Evolutionary conservation across 176 grass and related monocot genomes (phyloP).

Genomic region (Elymus sibiricus): DNA sequence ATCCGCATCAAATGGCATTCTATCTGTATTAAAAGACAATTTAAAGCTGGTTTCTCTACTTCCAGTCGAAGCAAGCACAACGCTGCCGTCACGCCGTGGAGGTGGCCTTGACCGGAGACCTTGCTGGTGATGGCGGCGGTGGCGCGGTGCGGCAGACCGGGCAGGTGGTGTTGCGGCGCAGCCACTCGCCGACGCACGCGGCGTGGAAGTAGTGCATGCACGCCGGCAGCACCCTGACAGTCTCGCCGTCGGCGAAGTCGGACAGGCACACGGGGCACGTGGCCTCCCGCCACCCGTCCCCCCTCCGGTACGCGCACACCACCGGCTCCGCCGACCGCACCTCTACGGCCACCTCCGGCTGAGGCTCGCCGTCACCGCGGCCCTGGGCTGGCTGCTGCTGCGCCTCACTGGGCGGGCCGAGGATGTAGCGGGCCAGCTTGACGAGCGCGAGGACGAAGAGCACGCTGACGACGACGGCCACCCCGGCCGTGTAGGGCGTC

Average conservation of each 20-base stretch:
- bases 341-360: not conserved
- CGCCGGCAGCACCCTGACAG: not conserved
- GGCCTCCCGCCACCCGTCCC: not conserved
- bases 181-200: slow-evolving; percentile 32
- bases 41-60: not conserved
- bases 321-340: not conserved
- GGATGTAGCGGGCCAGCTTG: not conserved
- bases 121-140: not conserved
- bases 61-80: not conserved
- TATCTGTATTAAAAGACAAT: not conserved
- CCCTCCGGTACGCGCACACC: slow-evolving; percentile 14
- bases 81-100: not conserved
- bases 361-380: not conserved
- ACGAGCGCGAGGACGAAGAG: not conserved
- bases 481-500: not conserved
- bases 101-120: not conserved
- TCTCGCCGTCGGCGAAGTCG: slow-evolving; percentile 16
- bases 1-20: not conserved
- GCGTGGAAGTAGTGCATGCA: slow-evolving; percentile 42
- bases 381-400: not conserved
- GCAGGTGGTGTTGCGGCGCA: slow-evolving; percentile 17
- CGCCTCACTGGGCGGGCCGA: not conserved
- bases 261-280: slow-evolving; percentile 33
- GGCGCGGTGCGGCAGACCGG: slow-evolving; percentile 24
- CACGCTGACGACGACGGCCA: not conserved